A percentile compares a stretch with the other conserved stretches of the same genome.
Conservation (phyloP, 2,329 filamentous ascomycete species). For the Dendryphion nanum region DNA sequence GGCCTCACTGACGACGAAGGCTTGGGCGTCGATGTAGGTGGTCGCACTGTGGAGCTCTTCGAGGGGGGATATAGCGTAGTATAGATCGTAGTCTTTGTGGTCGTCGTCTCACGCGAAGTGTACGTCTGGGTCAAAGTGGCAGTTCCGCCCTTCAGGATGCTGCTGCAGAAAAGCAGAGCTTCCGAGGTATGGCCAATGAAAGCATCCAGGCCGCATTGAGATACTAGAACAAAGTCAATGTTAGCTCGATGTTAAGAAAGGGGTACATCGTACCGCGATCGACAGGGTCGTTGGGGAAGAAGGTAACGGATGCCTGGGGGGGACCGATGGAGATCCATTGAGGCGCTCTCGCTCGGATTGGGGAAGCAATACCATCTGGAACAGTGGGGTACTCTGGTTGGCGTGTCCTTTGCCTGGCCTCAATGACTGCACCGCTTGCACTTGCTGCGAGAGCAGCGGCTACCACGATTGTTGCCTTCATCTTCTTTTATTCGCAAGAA, state of each 20-base stretch:
- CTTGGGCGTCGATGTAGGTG: slow-evolving; percentile 11
- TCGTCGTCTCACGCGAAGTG: slow-evolving; percentile 18
- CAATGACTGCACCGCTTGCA: slow-evolving; percentile 17
- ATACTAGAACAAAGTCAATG: slow-evolving; percentile 13
- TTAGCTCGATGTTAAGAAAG: not conserved
- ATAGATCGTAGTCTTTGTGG: slow-evolving; percentile 18
- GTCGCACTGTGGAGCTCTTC: slow-evolving; percentile 8
- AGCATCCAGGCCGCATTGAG: slow-evolving; percentile 26
- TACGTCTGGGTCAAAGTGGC: slow-evolving; percentile 21
- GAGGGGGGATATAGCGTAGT: slow-evolving; percentile 24
- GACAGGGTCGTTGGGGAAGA: slow-evolving; percentile 6
- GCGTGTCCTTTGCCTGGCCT: slow-evolving; percentile 17
- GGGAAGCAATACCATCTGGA: slow-evolving; percentile 22
- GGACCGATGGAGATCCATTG: slow-evolving; percentile 4
- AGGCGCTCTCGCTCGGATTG: not conserved
- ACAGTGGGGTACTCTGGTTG: no score
- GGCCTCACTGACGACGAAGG: no score
- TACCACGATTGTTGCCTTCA: slow-evolving; percentile 22
- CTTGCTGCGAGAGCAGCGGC: slow-evolving; percentile 22
- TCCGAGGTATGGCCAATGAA: slow-evolving; percentile 31
- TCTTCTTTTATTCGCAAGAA: slow-evolving; percentile 14
- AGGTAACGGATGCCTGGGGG: slow-evolving; percentile 4
- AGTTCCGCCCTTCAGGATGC: slow-evolving; percentile 24
- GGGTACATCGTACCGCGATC: not conserved
- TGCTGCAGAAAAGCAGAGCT: slow-evolving; percentile 29